phyloP scores from a whole-genome alignment of 208 protist species.

The Tritrichomonas foetus region DNA sequence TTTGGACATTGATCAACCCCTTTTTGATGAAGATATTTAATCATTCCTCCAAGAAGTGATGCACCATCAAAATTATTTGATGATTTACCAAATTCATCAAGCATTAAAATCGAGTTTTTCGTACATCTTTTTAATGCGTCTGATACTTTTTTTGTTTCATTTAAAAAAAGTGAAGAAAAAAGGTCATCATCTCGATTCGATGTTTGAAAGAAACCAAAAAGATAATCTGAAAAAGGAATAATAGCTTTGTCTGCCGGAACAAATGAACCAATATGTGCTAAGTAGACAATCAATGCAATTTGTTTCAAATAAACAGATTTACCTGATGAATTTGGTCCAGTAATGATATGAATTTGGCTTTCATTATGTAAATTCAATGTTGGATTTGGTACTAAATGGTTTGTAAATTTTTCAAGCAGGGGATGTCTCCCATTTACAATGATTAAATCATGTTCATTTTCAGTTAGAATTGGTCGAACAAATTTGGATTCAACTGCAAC shows the following conservation, averaged over 20 bases:
- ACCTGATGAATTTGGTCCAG: slow-evolving; percentile 21
- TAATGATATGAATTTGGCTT: background rate
- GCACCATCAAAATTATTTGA: background rate
- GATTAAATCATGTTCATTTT: background rate
- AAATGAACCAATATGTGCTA: slow-evolving; percentile 31
- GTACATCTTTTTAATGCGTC: background rate
- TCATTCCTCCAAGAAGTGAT: background rate
- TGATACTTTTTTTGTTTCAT: background rate
- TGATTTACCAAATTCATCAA: slow-evolving; percentile 33
- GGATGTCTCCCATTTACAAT: slow-evolving; percentile 37
- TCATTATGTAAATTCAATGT: background rate
- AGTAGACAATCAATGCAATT: background rate
- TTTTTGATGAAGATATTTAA: background rate
- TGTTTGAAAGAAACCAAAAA: background rate
- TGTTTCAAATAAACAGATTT: slow-evolving; percentile 38
- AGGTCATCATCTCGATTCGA: background rate
- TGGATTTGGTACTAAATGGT: background rate
- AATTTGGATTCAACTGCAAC: background rate
- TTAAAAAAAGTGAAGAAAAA: background rate
- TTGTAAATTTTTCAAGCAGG: background rate
- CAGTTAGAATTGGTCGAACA: background rate
- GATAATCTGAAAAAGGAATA: background rate
- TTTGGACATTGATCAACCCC: background rate
- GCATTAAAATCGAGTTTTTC: background rate
- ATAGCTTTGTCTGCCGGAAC: background rate